Evolutionary conservation across 768 basidiomycete genomes (phyloP).

Genomic region (Macrolepiota dolichaula): DNA sequence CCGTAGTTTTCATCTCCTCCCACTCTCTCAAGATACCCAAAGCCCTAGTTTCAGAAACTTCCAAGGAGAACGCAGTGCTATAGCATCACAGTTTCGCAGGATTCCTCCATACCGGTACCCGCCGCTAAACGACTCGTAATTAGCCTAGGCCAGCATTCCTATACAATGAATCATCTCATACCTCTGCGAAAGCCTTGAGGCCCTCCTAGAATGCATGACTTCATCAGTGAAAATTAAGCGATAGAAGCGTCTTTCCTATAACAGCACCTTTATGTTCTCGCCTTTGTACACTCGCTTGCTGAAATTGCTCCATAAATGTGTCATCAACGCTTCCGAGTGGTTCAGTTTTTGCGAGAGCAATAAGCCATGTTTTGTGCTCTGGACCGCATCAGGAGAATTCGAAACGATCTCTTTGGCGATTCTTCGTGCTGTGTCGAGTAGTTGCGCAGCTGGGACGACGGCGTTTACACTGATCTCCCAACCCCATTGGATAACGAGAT

Average conservation of each 20-base stretch:
- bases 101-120: conserved; percentile 15
- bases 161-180: conserved; percentile 25
- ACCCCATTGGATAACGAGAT: not conserved
- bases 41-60: conserved; percentile 1
- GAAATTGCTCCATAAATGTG: conserved; percentile 42
- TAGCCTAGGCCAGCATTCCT: conserved; percentile 2
- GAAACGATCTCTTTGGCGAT: conserved; percentile 54
- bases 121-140: conserved; percentile 11
- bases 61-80: not conserved
- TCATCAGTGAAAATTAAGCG: not conserved
- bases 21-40: not conserved
- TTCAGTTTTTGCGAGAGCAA: conserved; percentile 51
- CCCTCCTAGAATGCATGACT: conserved; percentile 52
- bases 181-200: conserved; percentile 64
- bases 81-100: conserved; percentile 15
- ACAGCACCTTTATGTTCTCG: conserved; percentile 63
- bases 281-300: conserved; percentile 56
- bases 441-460: conserved; percentile 53
- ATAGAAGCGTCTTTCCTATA: not conserved
- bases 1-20: not conserved
- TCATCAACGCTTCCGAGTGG: conserved; percentile 45
- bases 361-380: conserved; percentile 71
- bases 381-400: conserved; percentile 80
- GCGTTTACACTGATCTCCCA: conserved; percentile 57
- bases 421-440: conserved; percentile 59